These are phyloP conservation scores for Flaveria floridana DNA, from an alignment of 140 eudicot genomes.

Conservation along the genomic window DNA sequence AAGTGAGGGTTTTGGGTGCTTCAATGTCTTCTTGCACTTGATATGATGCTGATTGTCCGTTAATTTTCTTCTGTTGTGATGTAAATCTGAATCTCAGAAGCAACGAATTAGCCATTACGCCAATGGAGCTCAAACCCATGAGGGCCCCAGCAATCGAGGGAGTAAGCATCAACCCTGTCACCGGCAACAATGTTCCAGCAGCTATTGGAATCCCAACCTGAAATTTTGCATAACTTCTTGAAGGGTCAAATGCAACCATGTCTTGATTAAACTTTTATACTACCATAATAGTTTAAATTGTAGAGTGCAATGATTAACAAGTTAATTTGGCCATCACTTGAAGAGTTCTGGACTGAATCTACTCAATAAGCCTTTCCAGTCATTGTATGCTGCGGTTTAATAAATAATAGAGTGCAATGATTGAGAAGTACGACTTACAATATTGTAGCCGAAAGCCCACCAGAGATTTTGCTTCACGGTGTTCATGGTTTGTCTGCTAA, in stretches of 20 bases:
- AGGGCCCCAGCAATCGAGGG: conserved; percentile 98
- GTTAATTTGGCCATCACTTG: not conserved
- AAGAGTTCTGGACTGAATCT: not conserved
- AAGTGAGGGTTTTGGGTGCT: conserved; percentile 42
- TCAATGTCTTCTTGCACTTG: conserved; percentile 43
- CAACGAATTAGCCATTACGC: conserved; percentile 89
- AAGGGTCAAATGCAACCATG: not conserved
- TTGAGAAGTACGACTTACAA: conserved; percentile 48
- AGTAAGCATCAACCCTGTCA: conserved; percentile 86
- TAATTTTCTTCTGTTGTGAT: conserved; percentile 42
- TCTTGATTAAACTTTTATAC: not conserved
- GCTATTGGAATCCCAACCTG: conserved; percentile 97
- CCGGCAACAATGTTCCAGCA: conserved; percentile 81
- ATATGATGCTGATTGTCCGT: conserved; percentile 22
- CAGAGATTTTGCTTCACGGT: conserved; percentile 97
- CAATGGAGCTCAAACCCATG: conserved; percentile 93
- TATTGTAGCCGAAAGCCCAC: conserved; percentile 99
- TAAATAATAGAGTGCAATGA: not conserved
- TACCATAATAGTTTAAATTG: too few species aligned
- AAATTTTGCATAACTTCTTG: not conserved
- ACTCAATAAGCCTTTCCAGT: too few species aligned
- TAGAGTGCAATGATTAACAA: not conserved
- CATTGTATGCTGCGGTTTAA: not conserved
- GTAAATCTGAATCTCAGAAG: conserved; percentile 70
- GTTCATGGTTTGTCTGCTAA: conserved; percentile 90